phyloP scores from a whole-genome alignment of 495 filamentous ascomycete species.

The Neurospora sp. region DNA sequence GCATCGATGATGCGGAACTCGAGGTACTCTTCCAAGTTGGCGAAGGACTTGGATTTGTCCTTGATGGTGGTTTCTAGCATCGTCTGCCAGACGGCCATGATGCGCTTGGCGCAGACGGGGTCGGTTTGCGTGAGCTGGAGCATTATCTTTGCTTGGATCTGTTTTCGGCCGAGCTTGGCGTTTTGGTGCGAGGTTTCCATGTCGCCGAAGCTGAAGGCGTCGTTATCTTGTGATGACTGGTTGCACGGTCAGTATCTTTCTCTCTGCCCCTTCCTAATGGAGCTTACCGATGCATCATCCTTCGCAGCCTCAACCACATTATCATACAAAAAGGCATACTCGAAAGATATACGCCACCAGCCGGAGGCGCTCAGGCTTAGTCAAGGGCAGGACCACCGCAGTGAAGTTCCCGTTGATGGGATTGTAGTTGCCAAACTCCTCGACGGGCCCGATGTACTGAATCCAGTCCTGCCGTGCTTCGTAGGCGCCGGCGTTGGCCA shows the following conservation, averaged over 20 bases:
- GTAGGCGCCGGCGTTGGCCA: slow-evolving; percentile 2
- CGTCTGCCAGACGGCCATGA: background rate
- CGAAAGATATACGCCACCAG: background rate
- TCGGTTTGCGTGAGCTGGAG: background rate
- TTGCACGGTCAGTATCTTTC: too few relatives aligned
- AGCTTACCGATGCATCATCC: background rate
- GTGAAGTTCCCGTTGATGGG: background rate
- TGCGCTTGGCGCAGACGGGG: background rate
- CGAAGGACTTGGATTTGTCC: background rate
- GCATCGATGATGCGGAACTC: background rate
- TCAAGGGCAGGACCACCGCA: background rate
- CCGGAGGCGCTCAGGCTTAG: background rate
- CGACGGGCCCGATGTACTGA: background rate
- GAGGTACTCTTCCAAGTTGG: slow-evolving; percentile 2
- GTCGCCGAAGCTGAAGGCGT: background rate
- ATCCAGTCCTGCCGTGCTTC: slow-evolving; percentile 7
- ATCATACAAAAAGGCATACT: background rate
- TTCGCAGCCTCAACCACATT: background rate
- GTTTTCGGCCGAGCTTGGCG: background rate
- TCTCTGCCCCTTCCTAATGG: too few relatives aligned
- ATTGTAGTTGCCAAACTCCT: background rate
- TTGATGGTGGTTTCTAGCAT: slow-evolving; percentile 1
- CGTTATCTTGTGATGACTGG: background rate
- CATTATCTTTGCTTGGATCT: background rate
- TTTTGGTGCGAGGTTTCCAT: background rate